Conservation (phyloP, 2,329 filamentous ascomycete genomes). For the Celoporthe dispersa region DNA sequence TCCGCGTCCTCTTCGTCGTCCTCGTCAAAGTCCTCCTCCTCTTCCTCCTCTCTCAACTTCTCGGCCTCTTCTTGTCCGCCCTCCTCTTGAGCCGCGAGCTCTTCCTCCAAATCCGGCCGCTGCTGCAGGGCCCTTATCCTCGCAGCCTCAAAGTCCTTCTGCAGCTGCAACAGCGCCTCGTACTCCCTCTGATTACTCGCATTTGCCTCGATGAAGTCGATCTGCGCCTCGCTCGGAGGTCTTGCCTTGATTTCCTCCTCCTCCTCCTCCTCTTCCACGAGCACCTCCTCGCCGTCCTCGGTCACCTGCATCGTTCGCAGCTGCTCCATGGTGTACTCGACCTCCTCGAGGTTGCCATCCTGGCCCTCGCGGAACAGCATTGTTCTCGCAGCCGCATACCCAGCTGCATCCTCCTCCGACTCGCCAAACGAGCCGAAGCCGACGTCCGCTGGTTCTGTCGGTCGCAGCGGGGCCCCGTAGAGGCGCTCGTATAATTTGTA, state of each 20-base stretch:
- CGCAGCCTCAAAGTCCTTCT: slow-evolving; percentile 59
- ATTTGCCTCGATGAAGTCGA: slow-evolving; percentile 51
- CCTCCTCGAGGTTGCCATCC: slow-evolving; percentile 65
- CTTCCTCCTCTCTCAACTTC: slow-evolving; percentile 43
- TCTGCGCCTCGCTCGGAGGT: slow-evolving; percentile 40
- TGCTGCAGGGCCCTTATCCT: slow-evolving; percentile 41
- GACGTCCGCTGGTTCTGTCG: slow-evolving; percentile 63
- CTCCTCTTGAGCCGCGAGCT: slow-evolving; percentile 33
- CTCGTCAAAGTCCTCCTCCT: slow-evolving; percentile 40
- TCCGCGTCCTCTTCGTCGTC: slow-evolving; percentile 42
- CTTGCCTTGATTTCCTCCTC: slow-evolving; percentile 27
- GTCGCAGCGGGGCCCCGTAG: slow-evolving; percentile 75
- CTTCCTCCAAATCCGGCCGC: slow-evolving; percentile 29
- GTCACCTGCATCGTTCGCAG: slow-evolving; percentile 48
- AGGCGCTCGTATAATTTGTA: slow-evolving; percentile 76
- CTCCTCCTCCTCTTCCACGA: slow-evolving; percentile 46
- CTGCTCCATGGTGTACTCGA: slow-evolving; percentile 50
- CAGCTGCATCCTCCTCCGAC: slow-evolving; percentile 29
- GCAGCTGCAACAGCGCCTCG: slow-evolving; percentile 57
- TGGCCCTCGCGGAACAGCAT: slow-evolving; percentile 59
- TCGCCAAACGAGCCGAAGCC: slow-evolving; percentile 42
- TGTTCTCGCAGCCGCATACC: slow-evolving; percentile 42
- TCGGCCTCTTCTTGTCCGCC: slow-evolving; percentile 37
- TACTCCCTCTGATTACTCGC: slow-evolving; percentile 61
- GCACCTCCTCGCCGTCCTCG: slow-evolving; percentile 43